A percentile compares a stretch with the other conserved stretches of the same genome.
Evolutionary conservation across 148 eudicot genomes (phyloP).

Genomic region (Salicornia ramosissima): DNA sequence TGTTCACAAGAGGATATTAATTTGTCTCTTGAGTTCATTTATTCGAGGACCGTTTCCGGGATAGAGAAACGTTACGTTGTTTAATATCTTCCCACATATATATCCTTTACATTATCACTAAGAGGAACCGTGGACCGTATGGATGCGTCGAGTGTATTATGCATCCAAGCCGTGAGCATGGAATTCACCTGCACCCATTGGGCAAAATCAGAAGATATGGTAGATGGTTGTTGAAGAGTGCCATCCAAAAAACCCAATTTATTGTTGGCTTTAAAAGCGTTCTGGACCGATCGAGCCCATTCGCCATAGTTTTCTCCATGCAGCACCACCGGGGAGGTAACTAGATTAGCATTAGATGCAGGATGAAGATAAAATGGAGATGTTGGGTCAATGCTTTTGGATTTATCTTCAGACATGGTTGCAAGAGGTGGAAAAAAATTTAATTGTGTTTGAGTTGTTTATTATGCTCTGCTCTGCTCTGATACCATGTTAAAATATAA

Average conservation of each 20-base stretch:
- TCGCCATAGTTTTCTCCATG: background rate
- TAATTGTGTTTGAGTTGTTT: no score
- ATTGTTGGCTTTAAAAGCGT: background rate
- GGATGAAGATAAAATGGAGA: background rate
- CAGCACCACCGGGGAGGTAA: background rate
- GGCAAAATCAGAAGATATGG: background rate
- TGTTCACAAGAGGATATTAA: background rate
- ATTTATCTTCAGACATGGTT: background rate
- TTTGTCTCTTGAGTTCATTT: background rate
- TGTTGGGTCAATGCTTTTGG: background rate
- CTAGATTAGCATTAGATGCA: background rate
- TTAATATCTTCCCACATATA: background rate
- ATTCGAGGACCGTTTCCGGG: background rate
- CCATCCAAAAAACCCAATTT: background rate
- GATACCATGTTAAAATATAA: no score
- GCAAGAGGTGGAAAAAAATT: no score
- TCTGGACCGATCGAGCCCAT: conserved; percentile 1
- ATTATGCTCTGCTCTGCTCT: no score
- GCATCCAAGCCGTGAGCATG: background rate
- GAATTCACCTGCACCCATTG: background rate
- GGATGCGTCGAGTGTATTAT: background rate
- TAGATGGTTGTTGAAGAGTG: background rate
- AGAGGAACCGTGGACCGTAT: background rate
- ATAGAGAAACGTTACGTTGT: background rate
- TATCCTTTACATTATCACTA: background rate